A percentile compares a stretch with the other conserved stretches of the same genome.
Conservation (phyloP, 768 basidiomycete genomes). For the Lentinula sp. region DNA sequence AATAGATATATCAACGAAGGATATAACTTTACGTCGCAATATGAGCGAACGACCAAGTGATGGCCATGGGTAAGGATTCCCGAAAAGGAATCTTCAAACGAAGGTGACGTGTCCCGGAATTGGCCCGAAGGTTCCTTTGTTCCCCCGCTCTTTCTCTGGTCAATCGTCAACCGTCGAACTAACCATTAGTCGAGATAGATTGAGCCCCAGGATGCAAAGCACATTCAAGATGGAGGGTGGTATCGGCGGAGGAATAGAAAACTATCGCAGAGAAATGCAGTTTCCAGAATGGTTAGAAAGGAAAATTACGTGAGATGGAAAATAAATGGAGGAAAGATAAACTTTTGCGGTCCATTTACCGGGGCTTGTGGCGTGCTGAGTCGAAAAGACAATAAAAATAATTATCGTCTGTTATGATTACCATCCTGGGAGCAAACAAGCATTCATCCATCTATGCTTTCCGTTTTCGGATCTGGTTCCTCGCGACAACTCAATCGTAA, state of each 20-base stretch:
- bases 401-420: conserved; percentile 2
- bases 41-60: conserved; percentile 15
- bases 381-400: conserved; percentile 40
- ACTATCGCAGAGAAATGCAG: conserved; percentile 6
- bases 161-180: conserved; percentile 3
- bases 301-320: conserved; percentile 14
- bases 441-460: conserved; percentile 30
- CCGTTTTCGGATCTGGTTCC: conserved; percentile 24
- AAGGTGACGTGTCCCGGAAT: conserved; percentile 10
- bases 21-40: background rate
- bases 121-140: conserved; percentile 1
- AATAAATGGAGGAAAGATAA: conserved; percentile 12
- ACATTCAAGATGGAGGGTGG: conserved; percentile 14
- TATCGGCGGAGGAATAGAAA: conserved; percentile 18
- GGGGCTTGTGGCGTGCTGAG: conserved; percentile 14
- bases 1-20: conserved; percentile 6
- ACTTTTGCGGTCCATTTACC: conserved; percentile 28
- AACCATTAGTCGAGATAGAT: conserved; percentile 13
- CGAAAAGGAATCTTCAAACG: conserved; percentile 27
- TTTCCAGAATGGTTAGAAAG: conserved; percentile 13
- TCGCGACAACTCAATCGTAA: background rate
- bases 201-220: conserved; percentile 7
- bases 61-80: conserved; percentile 24
- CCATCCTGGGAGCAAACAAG: conserved; percentile 33
- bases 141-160: background rate